These are phyloP conservation scores for Neurospora sp. DNA, from an alignment of 495 filamentous ascomycete genomes.

Conservation along the genomic window DNA sequence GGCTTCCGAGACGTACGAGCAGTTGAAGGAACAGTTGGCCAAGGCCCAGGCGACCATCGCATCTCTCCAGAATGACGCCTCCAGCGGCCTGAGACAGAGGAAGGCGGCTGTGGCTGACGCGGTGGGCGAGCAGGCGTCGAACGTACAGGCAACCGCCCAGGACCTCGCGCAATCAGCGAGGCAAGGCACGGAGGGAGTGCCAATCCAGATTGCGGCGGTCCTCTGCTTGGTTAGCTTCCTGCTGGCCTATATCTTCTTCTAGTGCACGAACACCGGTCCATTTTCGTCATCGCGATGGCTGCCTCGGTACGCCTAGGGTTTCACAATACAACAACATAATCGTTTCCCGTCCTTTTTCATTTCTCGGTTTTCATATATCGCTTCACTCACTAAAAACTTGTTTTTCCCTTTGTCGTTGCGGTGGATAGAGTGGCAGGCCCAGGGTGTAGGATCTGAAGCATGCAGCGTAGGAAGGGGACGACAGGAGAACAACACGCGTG, in stretches of 20 bases:
- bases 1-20: slow-evolving; percentile 40
- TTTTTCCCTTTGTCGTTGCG: not conserved
- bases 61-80: slow-evolving; percentile 54
- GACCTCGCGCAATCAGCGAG: slow-evolving; percentile 45
- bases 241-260: slow-evolving; percentile 92
- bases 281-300: not conserved
- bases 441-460: not conserved
- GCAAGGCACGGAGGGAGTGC: slow-evolving; percentile 62
- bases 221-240: slow-evolving; percentile 86
- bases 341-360: slow-evolving; percentile 1
- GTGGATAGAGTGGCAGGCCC: not conserved
- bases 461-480: not conserved
- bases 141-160: slow-evolving; percentile 31
- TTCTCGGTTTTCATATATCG: slow-evolving; percentile 3
- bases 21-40: slow-evolving; percentile 60
- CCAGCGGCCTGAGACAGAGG: slow-evolving; percentile 57
- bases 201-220: slow-evolving; percentile 70
- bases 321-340: not conserved
- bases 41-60: slow-evolving; percentile 68
- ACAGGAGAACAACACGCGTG: not conserved
- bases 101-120: slow-evolving; percentile 44
- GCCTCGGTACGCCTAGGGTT: not conserved
- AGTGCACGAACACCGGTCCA: slow-evolving; percentile 10
- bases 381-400: not conserved
- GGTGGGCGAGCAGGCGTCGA: slow-evolving; percentile 32